Conservation (phyloP, 176 grass and related monocot species). For the maize (Zea mays) region Zm-B73-REFERENCE-NAM-5.0 NC_050104.1:23720501-23721000, state of each 20-base stretch:
- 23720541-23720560: slow-evolving; percentile 81
- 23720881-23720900: not conserved
- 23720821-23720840: too few species aligned
- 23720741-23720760: too few species aligned
- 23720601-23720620: slow-evolving; percentile 87
- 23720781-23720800: too few species aligned
- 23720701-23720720: too few species aligned
- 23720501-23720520: slow-evolving; percentile 79
- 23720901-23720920: not conserved
- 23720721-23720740: too few species aligned
- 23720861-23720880: not conserved
- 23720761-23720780: too few species aligned
- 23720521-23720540: slow-evolving; percentile 93
- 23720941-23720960: slow-evolving; percentile 4
- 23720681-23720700: too few species aligned
- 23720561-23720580: slow-evolving; percentile 76
- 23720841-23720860: slow-evolving; percentile 18
- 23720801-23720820: too few species aligned
- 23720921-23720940: not conserved
- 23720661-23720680: too few species aligned
- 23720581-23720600: slow-evolving; percentile 80
- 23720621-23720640: slow-evolving; percentile 73
- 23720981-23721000: not conserved
- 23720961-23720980: not conserved
- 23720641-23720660: slow-evolving; percentile 15